phyloP scores from a whole-genome alignment of 2,329 filamentous ascomycete species.

The Colletotrichum sp. region DNA sequence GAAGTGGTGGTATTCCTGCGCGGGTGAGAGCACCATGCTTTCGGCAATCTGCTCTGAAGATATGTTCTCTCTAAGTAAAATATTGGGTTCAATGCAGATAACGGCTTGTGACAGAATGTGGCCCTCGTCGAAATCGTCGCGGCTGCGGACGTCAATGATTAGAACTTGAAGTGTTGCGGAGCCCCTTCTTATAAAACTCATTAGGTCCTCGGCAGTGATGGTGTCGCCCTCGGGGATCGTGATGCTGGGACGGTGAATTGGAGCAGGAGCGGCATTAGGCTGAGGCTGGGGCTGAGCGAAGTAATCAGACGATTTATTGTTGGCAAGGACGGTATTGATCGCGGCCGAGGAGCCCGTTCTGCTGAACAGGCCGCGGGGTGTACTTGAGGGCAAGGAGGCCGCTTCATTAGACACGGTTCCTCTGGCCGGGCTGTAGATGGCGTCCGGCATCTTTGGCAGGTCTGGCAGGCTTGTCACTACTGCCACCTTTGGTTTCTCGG shows the following conservation, averaged over 20 bases:
- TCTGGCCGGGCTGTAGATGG: constrained; percentile 79
- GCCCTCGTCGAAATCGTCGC: constrained; percentile 83
- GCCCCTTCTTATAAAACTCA: constrained; percentile 67
- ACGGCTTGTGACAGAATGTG: constrained; percentile 85
- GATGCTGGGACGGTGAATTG: constrained; percentile 31
- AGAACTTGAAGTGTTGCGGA: constrained; percentile 64
- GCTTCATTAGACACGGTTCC: constrained; percentile 71
- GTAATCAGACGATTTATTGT: constrained; percentile 33
- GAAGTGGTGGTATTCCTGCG: constrained; percentile 79
- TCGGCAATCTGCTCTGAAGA: constrained; percentile 68
- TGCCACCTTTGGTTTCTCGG: constrained; percentile 48
- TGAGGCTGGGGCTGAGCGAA: constrained; percentile 33
- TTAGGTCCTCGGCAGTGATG: constrained; percentile 73
- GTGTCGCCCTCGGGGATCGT: constrained; percentile 55
- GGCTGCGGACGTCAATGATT: constrained; percentile 82
- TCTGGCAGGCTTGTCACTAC: constrained; percentile 57
- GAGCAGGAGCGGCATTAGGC: constrained; percentile 26
- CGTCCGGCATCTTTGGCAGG: constrained; percentile 74
- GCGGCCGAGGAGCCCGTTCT: constrained; percentile 41
- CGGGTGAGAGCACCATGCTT: constrained; percentile 72
- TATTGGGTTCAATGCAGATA: constrained; percentile 86
- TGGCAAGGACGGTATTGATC: constrained; percentile 30
- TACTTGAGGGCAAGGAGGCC: constrained; percentile 69
- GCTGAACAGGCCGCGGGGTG: constrained; percentile 66
- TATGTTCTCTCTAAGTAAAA: constrained; percentile 72